Percentiles rank a stretch among this genome's conserved stretches.
phyloP scores from a whole-genome alignment of 257 asterid species.

The Linaria vulgaris region DNA sequence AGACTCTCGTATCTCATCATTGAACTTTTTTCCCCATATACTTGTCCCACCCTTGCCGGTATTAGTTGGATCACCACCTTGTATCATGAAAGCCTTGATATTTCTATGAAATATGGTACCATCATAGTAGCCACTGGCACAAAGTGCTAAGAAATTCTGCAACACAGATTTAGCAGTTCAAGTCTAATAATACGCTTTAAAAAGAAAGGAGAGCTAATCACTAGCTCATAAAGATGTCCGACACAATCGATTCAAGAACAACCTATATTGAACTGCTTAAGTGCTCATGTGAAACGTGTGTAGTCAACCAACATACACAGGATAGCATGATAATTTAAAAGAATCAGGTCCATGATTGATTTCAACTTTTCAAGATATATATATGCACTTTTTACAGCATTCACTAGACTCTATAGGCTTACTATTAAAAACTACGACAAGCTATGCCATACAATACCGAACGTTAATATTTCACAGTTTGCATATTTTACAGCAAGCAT shows the following conservation, averaged over 20 bases:
- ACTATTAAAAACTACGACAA: not conserved
- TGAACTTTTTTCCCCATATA: conserved; percentile 94
- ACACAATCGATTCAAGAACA: no score
- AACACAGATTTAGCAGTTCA: conserved; percentile 24
- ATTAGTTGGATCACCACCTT: conserved; percentile 96
- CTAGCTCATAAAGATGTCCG: no score
- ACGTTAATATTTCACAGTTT: no score
- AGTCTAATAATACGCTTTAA: conserved; percentile 1
- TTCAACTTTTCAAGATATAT: not conserved
- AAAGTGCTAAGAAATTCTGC: conserved; percentile 89
- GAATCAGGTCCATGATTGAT: not conserved
- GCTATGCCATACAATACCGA: not conserved
- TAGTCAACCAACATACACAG: not conserved
- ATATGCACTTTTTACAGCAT: not conserved
- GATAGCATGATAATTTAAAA: not conserved
- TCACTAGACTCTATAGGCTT: not conserved
- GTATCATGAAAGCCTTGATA: conserved; percentile 94
- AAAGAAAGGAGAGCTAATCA: no score
- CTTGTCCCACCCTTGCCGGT: conserved; percentile 97
- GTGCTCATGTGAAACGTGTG: not conserved
- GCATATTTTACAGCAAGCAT: no score
- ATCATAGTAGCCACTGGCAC: conserved; percentile 92
- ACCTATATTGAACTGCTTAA: no score
- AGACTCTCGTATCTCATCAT: conserved; percentile 90
- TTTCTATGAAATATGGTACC: conserved; percentile 95